These are phyloP conservation scores for Rosa multiflora DNA, from an alignment of 306 rosid species.

Conservation along the genomic window DNA sequence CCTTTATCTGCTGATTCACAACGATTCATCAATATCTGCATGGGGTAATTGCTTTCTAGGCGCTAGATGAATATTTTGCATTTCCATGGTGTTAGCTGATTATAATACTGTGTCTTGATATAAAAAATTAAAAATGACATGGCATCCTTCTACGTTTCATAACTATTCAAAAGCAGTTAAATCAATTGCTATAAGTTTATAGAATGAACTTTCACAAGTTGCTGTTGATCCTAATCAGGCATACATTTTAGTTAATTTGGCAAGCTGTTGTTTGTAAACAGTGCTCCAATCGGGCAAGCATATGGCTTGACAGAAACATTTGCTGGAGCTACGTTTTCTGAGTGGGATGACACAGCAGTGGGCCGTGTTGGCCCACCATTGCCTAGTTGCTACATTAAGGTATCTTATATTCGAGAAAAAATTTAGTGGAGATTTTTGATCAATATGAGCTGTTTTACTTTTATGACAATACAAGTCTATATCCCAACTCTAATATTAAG, in stretches of 20 bases:
- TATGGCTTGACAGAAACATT: constrained; percentile 97
- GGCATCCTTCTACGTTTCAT: background rate
- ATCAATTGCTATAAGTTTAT: background rate
- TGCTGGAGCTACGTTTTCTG: constrained; percentile 93
- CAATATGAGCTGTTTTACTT: background rate
- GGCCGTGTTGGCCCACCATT: constrained; percentile 98
- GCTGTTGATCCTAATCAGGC: background rate
- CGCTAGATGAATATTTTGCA: background rate
- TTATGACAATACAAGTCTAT: background rate
- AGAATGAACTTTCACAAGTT: background rate
- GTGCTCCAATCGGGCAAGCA: constrained; percentile 95
- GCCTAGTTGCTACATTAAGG: constrained; percentile 84
- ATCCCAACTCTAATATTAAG: background rate
- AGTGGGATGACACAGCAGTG: constrained; percentile 74
- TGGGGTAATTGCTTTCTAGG: constrained; percentile 58
- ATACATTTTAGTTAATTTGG: background rate
- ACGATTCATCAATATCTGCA: constrained; percentile 81
- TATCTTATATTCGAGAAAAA: constrained; percentile 17
- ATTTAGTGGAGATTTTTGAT: background rate
- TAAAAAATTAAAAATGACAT: background rate
- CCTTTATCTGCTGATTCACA: constrained; percentile 86
- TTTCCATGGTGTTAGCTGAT: background rate
- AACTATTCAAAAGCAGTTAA: background rate
- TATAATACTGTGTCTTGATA: background rate
- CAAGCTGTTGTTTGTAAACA: constrained; percentile 27